Evolutionary conservation across 345 rosid species (phyloP), one percentile per base, ranked within the genome.

Genomic region (Salix exigua): DNA sequence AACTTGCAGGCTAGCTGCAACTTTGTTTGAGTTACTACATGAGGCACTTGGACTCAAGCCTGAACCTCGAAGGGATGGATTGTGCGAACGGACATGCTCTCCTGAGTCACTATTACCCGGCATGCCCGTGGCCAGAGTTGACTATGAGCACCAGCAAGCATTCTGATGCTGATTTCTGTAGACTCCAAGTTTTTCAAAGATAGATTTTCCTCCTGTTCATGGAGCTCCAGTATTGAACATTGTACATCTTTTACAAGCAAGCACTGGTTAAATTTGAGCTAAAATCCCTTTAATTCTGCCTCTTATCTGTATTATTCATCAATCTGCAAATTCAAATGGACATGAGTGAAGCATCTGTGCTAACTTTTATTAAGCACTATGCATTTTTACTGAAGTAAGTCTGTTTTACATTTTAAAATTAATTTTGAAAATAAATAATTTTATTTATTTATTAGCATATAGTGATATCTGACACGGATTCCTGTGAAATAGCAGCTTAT

Each of bases 161-260:
- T 60, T 53, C 72, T 10, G 81, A 78, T 46, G 68, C 68, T 28
- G 46, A 37, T 30, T 73, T 74, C 53, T 74, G 78, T 60, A 78
- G 82, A 10, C 77, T 79, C 33, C 82, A 73, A 68, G 26, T 79
- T 42, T 69, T 73, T 68, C 77, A 79, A 73, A 78, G 82, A 35
- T 73, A 11, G 64, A 79, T 62, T 74, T 73, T 44, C 82, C 70
- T 16, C 78, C 74, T 23, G 37, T 68, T 4, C 70, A 16, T 16
- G 78, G 70, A n/a, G 65, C 74, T 68, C 62, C 73, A 1, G 42
- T 73, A 1, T 64, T 79, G 6, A n/a, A n/a, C n/a, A n/a, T n/a
- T n/a, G n/a, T n/a, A n/a, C n/a, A n/a, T n/a, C n/a, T n/a, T n/a
- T n/a, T n/a, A n/a, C n/a, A n/a, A n/a, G n/a, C n/a, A n/a, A n/a